These are phyloP conservation scores for Vaccinium myrtillus DNA, from an alignment of 148 eudicot genomes.

Conservation along the genomic window DNA sequence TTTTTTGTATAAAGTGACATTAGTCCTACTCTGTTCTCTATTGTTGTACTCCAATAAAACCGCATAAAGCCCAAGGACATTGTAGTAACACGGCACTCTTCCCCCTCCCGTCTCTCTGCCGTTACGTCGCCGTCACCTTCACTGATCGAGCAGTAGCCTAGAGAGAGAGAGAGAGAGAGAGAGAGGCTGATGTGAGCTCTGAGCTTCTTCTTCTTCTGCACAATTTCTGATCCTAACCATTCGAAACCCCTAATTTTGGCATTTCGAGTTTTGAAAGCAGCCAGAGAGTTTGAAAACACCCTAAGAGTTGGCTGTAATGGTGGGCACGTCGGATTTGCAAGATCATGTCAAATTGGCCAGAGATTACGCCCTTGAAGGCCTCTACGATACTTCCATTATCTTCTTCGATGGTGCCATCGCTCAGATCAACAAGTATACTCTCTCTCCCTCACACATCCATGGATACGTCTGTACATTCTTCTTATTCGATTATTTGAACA, in stretches of 20 bases:
- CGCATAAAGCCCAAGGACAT: constrained; percentile 14
- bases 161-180: constrained; percentile 15
- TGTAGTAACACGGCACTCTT: constrained; percentile 14
- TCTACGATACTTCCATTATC: constrained; percentile 88
- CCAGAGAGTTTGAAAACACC: not conserved
- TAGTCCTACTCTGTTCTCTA: not conserved
- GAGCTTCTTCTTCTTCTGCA: not conserved
- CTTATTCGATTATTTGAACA: not conserved
- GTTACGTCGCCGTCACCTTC: constrained; percentile 29
- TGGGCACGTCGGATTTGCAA: constrained; percentile 73
- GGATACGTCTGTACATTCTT: not conserved
- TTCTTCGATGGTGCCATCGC: constrained; percentile 99
- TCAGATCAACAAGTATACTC: constrained; percentile 89
- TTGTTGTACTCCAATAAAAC: not conserved
- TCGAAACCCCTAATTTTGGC: not conserved
- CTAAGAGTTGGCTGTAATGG: constrained; percentile 36
- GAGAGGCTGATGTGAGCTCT: not conserved
- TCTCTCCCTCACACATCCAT: not conserved
- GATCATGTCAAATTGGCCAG: constrained; percentile 95
- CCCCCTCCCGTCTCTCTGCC: constrained; percentile 3
- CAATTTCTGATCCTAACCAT: not conserved
- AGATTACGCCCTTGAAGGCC: constrained; percentile 90
- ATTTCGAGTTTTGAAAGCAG: not conserved
- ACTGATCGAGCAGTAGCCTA: constrained; percentile 4
- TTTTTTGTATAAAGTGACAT: not conserved